Percentiles rank a stretch among this genome's conserved stretches.
phyloP scores from a whole-genome alignment of 208 protist species.

The Trypanosoma boissoni region DNA sequence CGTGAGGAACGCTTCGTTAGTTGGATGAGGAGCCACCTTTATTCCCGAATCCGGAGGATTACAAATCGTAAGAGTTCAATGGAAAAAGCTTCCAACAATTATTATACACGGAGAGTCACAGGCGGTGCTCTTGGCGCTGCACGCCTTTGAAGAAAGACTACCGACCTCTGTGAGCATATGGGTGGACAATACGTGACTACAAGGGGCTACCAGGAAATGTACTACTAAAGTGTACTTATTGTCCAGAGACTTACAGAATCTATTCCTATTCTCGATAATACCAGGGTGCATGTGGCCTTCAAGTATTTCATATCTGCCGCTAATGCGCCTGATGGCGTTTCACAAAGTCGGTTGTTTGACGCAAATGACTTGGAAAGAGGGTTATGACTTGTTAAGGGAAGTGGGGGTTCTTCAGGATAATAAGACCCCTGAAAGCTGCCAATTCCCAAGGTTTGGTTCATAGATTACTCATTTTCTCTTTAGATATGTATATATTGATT shows the following conservation, averaged over 20 bases:
- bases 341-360: neutral
- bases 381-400: neutral
- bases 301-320: neutral
- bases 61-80: neutral
- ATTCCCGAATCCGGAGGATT: conserved; percentile 6
- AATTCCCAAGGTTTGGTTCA: too few species aligned
- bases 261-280: neutral
- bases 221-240: neutral
- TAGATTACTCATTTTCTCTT: too few species aligned
- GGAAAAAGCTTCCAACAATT: conserved; percentile 8
- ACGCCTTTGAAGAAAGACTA: neutral
- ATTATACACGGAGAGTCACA: conserved; percentile 14
- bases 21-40: conserved; percentile 11
- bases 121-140: conserved; percentile 4
- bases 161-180: neutral
- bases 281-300: neutral
- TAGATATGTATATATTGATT: too few species aligned
- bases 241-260: neutral
- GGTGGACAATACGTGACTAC: neutral
- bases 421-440: too few species aligned
- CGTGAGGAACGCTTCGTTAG: conserved; percentile 16
- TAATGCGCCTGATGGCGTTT: neutral
- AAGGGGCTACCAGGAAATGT: neutral
- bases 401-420: too few species aligned
- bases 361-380: neutral